Conservation (phyloP, 352 stramenopile species). For the Globisporangium polare region DNA sequence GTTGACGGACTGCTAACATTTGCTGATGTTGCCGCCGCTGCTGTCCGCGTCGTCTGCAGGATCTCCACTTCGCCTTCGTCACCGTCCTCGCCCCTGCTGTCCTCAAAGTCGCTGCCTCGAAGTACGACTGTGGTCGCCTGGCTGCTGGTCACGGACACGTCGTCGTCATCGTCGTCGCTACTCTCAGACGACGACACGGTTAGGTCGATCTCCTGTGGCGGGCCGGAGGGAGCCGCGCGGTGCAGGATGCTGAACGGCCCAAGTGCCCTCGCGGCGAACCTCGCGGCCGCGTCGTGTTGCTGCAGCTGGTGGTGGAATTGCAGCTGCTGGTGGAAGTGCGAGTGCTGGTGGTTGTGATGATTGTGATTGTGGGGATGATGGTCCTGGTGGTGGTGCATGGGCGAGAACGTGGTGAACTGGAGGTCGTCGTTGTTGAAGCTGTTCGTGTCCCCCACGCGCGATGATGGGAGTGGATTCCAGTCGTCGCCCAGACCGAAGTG, state of each 20-base stretch:
- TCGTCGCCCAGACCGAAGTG: neutral
- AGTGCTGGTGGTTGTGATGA: neutral
- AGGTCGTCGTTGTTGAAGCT: slow-evolving; percentile 4
- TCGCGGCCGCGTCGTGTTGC: neutral
- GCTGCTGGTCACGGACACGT: neutral
- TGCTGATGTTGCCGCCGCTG: neutral
- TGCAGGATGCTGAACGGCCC: slow-evolving; percentile 8
- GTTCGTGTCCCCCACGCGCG: slow-evolving; percentile 1
- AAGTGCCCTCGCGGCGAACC: neutral
- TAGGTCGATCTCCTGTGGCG: slow-evolving; percentile 58
- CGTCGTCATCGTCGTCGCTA: slow-evolving; percentile 7
- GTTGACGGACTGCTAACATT: slow-evolving; percentile 9
- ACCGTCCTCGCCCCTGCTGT: slow-evolving; percentile 7
- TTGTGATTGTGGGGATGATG: neutral
- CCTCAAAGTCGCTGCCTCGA: neutral
- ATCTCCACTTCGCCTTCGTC: slow-evolving; percentile 54
- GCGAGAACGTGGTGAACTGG: slow-evolving; percentile 4
- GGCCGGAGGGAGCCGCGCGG: neutral
- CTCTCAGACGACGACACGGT: slow-evolving; percentile 54
- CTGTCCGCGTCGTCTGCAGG: slow-evolving; percentile 18
- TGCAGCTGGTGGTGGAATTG: neutral
- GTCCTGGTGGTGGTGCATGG: neutral
- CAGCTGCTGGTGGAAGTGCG: slow-evolving; percentile 3
- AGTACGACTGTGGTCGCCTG: neutral
- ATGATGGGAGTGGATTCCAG: slow-evolving; percentile 10